Base-by-base conservation (phyloP, 192 early-diverging fungal species). In the Rhizoclosmatium globosum region DNA sequence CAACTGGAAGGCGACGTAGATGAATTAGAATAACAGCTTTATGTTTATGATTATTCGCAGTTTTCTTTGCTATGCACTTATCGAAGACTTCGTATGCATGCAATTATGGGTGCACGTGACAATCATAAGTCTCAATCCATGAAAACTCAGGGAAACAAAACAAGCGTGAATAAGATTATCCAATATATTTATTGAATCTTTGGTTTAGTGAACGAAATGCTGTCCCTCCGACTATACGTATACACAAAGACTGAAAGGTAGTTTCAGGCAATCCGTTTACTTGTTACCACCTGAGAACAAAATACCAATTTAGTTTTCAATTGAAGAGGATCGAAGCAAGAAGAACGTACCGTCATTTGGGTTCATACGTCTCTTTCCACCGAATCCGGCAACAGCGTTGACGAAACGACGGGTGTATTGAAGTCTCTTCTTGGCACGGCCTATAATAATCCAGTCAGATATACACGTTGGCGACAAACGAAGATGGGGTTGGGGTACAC, bases 321-420 rank as follows among this genome's bases (percentile, higher is more conserved):
- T 17, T 50, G 6, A 4, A n/a, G 44, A 43, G 9, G 17, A 46
- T 23, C 11, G 6, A 74, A 60, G 42, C 39, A 64, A 15, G 19
- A 64, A 42, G 7, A 41, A 74, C 60, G n/a, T 15, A 74, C 66
- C 57, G 68, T 61, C 81, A 46, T 74, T 74, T 13, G 72, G 72
- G 72, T 74, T 89, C 86, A 94, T 91, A 87, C 88, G 92, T 83
- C 95, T 92, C 94, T 98, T 99, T 74, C 72, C 72, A 85, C 93
- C 93, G 84, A 94, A 89, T 68, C 87, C 80, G 80, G 89, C 90
- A 84, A 93, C 93, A 77, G 95, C 93, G 92, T 98, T 97, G 77
- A 98, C 95, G 87, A 97, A 98, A 76, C 98, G 95, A 83, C 98
- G 94, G 90, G 91, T 98, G 94, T 98, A 99, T 77, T 89, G 88